Conservation (phyloP, 1,284 basidiomycete species). For the Malassezia cuniculi region DNA sequence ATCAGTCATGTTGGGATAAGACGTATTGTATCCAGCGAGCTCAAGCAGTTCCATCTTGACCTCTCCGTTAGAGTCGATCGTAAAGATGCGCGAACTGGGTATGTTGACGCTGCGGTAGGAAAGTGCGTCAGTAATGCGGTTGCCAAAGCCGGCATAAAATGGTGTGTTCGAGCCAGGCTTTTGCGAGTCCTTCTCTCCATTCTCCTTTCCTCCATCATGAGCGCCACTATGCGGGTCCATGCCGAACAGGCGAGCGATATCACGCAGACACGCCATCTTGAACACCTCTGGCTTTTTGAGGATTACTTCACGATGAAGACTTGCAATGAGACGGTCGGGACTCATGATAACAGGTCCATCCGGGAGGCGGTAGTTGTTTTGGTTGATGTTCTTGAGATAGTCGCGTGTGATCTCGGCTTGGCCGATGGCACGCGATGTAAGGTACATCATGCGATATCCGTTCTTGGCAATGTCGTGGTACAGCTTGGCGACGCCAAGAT, state of each 20-base stretch:
- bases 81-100: slow-evolving; percentile 88
- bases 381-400: slow-evolving; percentile 86
- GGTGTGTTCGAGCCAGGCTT: slow-evolving; percentile 47
- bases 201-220: too few relatives aligned
- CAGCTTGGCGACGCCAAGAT: slow-evolving; percentile 89
- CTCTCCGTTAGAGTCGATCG: slow-evolving; percentile 86
- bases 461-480: slow-evolving; percentile 91
- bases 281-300: slow-evolving; percentile 89
- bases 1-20: slow-evolving; percentile 95
- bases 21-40: slow-evolving; percentile 88
- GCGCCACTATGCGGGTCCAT: slow-evolving; percentile 47
- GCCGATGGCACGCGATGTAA: slow-evolving; percentile 92
- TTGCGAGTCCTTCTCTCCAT: slow-evolving; percentile 4
- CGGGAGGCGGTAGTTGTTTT: slow-evolving; percentile 86
- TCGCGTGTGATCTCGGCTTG: slow-evolving; percentile 94
- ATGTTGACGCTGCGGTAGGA: slow-evolving; percentile 92
- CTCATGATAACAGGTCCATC: slow-evolving; percentile 99
- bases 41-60: slow-evolving; percentile 96
- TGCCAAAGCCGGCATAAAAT: slow-evolving; percentile 97
- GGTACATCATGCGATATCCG: slow-evolving; percentile 96
- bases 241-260: slow-evolving; percentile 86
- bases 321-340: slow-evolving; percentile 87
- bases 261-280: slow-evolving; percentile 97
- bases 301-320: slow-evolving; percentile 60
- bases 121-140: slow-evolving; percentile 92